Evolutionary conservation across 1,284 basidiomycete genomes (phyloP).

Genomic region (Jaminaea rosea): DNA sequence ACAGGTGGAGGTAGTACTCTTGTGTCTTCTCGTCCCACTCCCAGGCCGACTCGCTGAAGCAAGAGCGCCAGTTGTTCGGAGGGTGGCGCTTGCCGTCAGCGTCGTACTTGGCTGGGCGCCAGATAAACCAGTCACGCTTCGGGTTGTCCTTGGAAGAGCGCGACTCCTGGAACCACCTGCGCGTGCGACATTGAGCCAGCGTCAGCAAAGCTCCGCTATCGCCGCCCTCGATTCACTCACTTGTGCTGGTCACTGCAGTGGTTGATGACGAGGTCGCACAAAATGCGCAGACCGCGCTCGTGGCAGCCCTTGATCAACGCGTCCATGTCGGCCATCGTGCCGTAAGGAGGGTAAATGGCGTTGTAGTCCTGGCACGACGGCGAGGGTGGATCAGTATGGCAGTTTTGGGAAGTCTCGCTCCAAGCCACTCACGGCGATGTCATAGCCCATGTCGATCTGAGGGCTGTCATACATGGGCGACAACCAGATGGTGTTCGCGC

Average conservation of each 20-base stretch:
- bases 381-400: too few relatives aligned
- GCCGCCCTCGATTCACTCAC: not conserved
- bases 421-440: too few relatives aligned
- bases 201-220: not conserved
- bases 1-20: conserved; percentile 68
- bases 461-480: conserved; percentile 65
- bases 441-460: conserved; percentile 21
- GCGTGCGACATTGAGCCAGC: not conserved
- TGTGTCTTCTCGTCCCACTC: conserved; percentile 60
- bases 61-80: conserved; percentile 62
- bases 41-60: conserved; percentile 55
- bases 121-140: conserved; percentile 68
- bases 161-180: conserved; percentile 62
- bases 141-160: conserved; percentile 55
- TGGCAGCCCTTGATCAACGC: conserved; percentile 57
- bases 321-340: conserved; percentile 66
- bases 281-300: conserved; percentile 61
- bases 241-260: conserved; percentile 65
- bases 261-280: conserved; percentile 75
- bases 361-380: too few relatives aligned
- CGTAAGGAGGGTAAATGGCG: conserved; percentile 63
- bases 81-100: conserved; percentile 46
- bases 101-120: conserved; percentile 59
- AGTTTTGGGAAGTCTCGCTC: too few relatives aligned
- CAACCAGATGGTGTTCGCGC: conserved; percentile 65